Evolutionary conservation across 805 yeast species (phyloP), one percentile per base, ranked within the genome.

Genomic region (Candida nonsorbophila): DNA sequence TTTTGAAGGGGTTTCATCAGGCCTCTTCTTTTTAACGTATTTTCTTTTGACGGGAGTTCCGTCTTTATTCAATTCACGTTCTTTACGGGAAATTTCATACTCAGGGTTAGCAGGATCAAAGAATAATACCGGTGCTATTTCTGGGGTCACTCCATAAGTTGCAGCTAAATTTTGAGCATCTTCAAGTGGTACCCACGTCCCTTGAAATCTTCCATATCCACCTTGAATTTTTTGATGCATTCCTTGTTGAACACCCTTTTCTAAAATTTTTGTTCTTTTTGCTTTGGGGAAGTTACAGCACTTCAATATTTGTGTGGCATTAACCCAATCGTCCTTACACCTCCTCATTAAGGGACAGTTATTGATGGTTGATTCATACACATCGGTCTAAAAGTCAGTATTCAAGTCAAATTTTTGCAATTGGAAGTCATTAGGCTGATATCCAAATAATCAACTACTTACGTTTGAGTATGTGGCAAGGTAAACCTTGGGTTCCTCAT

Each of bases 211-310:
- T 30, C 97, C 97, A 38, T 77, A 74, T 1, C 84, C 85, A 20
- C 84, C 84, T 50, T 78, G 83, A 15, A 79, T 78, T 42, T 78
- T 79, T 42, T 80, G 87, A 45, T 76, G 80, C 20, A 58, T 61
- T n/a, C 82, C 79, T 5, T 74, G 69, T 33, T 67, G 73, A 23
- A 77, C 76, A 40, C 78, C 84, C 38, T 67, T 67, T 37, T 79
- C 86, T 36, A 80, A 68, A 28, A 77, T 65, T 35, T 78, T 69
- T 6, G 83, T 75, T 27, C 84, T 65, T 53, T 84, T 86, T 1
- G 97, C 95, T 57, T 88, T 88, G 37, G 96, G 94, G 53, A 87
- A 87, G 51, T 84, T 80, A 26, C 97, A 95, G 24, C 90, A 88
- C 54, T 90, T 90, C 38, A 90, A 66, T 27, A 90, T 85, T 53